phyloP scores from a whole-genome alignment of 495 filamentous ascomycete genomes.

The Delitschia confertaspora region DNA sequence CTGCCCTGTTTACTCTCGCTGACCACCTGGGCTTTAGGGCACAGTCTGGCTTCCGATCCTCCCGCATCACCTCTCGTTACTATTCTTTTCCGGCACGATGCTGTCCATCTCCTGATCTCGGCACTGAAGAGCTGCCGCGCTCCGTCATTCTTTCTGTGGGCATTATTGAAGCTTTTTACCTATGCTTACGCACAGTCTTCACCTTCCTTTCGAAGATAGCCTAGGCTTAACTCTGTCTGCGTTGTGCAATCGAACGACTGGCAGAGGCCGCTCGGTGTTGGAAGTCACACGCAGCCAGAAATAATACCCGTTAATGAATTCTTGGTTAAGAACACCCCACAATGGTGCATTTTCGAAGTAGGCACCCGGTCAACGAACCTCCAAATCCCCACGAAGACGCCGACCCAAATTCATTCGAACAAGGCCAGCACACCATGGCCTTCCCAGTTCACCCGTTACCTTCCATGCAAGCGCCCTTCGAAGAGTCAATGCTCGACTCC shows the following conservation, averaged over 20 bases:
- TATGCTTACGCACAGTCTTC: constrained; percentile 22
- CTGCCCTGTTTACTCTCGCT: not conserved
- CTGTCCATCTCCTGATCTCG: too few relatives aligned
- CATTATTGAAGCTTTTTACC: not conserved
- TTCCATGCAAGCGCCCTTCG: constrained; percentile 82
- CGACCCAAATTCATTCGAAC: constrained; percentile 14
- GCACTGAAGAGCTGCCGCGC: too few relatives aligned
- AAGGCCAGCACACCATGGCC: constrained; percentile 22
- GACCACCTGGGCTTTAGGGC: too few relatives aligned
- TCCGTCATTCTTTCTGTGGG: not conserved
- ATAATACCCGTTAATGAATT: constrained; percentile 4
- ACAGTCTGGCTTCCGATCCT: not conserved
- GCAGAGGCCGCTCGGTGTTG: too few relatives aligned
- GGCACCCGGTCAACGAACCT: constrained; percentile 6
- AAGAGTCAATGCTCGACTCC: constrained; percentile 79
- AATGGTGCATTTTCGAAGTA: constrained; percentile 20
- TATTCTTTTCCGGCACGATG: not conserved
- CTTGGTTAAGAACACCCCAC: not conserved
- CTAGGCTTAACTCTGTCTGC: constrained; percentile 6
- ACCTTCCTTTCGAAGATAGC: not conserved
- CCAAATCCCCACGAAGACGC: constrained; percentile 5
- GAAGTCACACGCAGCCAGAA: too few relatives aligned
- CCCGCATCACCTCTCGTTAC: not conserved
- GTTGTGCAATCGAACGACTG: constrained; percentile 7
- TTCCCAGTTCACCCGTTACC: constrained; percentile 66